These are phyloP conservation scores for Cyamopsis tetragonoloba DNA, from an alignment of 306 rosid species.

Conservation along the genomic window DNA sequence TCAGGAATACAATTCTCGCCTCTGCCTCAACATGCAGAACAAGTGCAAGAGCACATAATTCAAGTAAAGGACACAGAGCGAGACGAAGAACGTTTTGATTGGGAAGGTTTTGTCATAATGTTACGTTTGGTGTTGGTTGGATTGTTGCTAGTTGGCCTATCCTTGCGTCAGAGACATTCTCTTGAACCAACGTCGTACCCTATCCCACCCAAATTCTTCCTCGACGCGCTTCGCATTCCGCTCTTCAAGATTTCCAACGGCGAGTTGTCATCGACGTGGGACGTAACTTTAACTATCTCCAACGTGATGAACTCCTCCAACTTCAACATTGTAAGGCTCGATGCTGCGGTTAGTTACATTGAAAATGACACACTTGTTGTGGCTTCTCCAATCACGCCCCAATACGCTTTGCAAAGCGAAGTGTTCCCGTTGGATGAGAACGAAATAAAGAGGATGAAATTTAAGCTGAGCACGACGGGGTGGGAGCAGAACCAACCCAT, in stretches of 20 bases:
- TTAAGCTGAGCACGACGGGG: slow-evolving; percentile 23
- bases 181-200: not conserved
- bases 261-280: slow-evolving; percentile 23
- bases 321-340: slow-evolving; percentile 16
- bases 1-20: slow-evolving; percentile 11
- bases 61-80: not conserved
- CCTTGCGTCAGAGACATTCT: not conserved
- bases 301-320: slow-evolving; percentile 13
- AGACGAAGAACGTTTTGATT: slow-evolving; percentile 15
- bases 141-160: not conserved
- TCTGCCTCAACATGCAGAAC: slow-evolving; percentile 3
- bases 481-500: slow-evolving; percentile 30
- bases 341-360: not conserved
- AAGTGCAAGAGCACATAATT: not conserved
- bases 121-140: slow-evolving; percentile 21
- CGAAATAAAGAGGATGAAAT: not conserved
- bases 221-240: slow-evolving; percentile 11
- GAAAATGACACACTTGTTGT: slow-evolving; percentile 4
- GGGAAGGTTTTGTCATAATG: not conserved
- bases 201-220: slow-evolving; percentile 22
- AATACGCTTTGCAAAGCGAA: no score
- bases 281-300: not conserved
- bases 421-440: not conserved
- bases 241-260: slow-evolving; percentile 19
- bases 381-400: not conserved